phyloP scores from a whole-genome alignment of 1,139 yeast species.

The Yamadazyma oceani region DNA sequence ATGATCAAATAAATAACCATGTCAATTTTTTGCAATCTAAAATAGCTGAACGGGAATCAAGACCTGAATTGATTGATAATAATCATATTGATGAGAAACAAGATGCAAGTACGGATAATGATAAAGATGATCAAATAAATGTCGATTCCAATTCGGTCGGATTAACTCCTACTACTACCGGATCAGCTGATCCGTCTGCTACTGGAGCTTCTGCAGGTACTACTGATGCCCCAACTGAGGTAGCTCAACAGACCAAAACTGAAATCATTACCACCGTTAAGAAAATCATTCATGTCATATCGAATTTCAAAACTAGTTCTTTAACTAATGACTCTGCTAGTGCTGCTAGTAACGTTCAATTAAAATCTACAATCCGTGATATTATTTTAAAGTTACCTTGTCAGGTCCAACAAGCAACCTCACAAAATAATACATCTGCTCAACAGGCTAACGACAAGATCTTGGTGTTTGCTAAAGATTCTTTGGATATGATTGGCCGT shows the following conservation, averaged over 20 bases:
- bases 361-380: constrained; percentile 75
- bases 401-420: constrained; percentile 33
- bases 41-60: constrained; percentile 26
- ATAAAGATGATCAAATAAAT: constrained; percentile 3
- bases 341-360: constrained; percentile 20
- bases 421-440: constrained; percentile 21
- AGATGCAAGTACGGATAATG: constrained; percentile 4
- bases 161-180: constrained; percentile 4
- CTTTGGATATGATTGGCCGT: constrained; percentile 82
- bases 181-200: constrained; percentile 1
- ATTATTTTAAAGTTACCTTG: constrained; percentile 71
- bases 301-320: constrained; percentile 82
- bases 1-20: constrained; percentile 64
- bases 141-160: constrained; percentile 7
- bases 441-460: constrained; percentile 59
- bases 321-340: constrained; percentile 23
- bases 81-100: constrained; percentile 9
- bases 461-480: constrained; percentile 80
- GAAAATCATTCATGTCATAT: constrained; percentile 81
- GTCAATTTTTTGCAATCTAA: constrained; percentile 58
- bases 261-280: constrained; percentile 89
- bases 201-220: constrained; percentile 3
- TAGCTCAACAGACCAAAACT: constrained; percentile 57
- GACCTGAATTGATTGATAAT: constrained; percentile 7
- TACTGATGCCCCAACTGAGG: constrained; percentile 10